phyloP scores from a whole-genome alignment of 352 stramenopile genomes.

The Phytophthora megakarya region DNA sequence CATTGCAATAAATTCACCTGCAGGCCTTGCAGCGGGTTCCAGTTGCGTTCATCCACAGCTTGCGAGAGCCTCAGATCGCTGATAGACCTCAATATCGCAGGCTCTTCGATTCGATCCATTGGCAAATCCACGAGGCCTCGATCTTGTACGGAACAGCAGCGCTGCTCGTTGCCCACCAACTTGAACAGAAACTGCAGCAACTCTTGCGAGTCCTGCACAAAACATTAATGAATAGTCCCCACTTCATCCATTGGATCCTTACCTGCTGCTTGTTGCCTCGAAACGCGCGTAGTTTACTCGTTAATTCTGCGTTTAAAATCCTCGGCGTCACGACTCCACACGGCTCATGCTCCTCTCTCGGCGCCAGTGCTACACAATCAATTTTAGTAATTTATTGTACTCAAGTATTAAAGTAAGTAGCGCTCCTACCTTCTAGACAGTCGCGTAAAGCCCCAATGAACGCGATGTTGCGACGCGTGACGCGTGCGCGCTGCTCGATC shows the following conservation, averaged over 20 bases:
- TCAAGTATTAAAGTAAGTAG: neutral
- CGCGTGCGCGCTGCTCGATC: constrained; percentile 53
- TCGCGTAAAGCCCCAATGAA: constrained; percentile 71
- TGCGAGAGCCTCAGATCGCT: constrained; percentile 72
- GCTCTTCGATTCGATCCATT: constrained; percentile 18
- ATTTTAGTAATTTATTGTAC: neutral
- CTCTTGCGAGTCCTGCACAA: constrained; percentile 79
- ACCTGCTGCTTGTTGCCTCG: constrained; percentile 85
- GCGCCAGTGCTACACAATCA: constrained; percentile 32
- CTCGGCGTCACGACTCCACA: constrained; percentile 49
- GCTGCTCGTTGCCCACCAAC: constrained; percentile 72
- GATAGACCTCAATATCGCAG: constrained; percentile 46
- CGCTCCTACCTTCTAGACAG: constrained; percentile 54
- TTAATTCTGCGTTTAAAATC: constrained; percentile 66
- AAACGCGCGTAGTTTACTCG: constrained; percentile 58
- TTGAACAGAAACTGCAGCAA: constrained; percentile 88
- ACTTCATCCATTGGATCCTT: neutral
- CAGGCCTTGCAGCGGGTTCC: constrained; percentile 79
- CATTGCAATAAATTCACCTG: constrained; percentile 86
- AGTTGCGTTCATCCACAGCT: constrained; percentile 64
- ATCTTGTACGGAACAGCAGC: constrained; percentile 52
- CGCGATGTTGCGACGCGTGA: constrained; percentile 38
- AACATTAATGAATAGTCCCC: too few species aligned
- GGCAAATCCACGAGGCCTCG: constrained; percentile 57
- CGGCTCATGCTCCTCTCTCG: constrained; percentile 36